Evolutionary conservation across 495 filamentous ascomycete species (phyloP), one percentile per base, ranked within the genome.

Genomic region (Recurvomyces mirabilis): DNA sequence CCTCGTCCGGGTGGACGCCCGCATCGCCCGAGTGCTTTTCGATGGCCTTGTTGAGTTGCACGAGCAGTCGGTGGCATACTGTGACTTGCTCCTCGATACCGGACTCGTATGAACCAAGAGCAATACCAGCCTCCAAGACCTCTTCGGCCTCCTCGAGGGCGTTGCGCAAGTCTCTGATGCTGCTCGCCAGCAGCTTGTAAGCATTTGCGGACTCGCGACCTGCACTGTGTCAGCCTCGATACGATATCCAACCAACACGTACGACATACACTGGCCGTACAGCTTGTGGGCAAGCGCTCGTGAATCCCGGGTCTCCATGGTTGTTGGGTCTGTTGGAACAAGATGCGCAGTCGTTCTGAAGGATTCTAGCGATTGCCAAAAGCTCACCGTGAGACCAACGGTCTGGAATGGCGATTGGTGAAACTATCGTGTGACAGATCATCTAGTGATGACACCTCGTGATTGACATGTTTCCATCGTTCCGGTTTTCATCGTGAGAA

Each of bases 61-160:
- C 2, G 23, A 40, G 37, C 6, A 40, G 11, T 12, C 2, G 21
- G 26, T 40, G 20, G 37, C 37, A 24, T n/a, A 13, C 21, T 14
- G 6, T 23, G 2, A 21, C 37, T n/a, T 40, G 37, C 23, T 40
- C 21, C 9, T 24, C 7, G 23, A 40, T 6, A n/a, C 23, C 21
- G 13, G 28, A 3, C 14, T 44, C 31, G 19, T 44, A 7, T 3
- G 20, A 5, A 22, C 18, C 31, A 14, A 24, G 13, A 14, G 20
- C 9, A 3, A 2, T 35, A 6, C 13, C 31, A 10, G 18, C 19
- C 2, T 35, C 29, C 2, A 44, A n/a, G 17, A 11, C 18, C 9
- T 44, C 41, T 17, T 44, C 41, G 30, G 35, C 31, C 14, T 44
- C 41, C 19, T 44, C 41, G 15, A 36, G 31, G 15, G 35, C 2